Evolutionary conservation across 2,329 filamentous ascomycete genomes (phyloP).

Genomic region (Ophiostoma novo-ulmi): DNA sequence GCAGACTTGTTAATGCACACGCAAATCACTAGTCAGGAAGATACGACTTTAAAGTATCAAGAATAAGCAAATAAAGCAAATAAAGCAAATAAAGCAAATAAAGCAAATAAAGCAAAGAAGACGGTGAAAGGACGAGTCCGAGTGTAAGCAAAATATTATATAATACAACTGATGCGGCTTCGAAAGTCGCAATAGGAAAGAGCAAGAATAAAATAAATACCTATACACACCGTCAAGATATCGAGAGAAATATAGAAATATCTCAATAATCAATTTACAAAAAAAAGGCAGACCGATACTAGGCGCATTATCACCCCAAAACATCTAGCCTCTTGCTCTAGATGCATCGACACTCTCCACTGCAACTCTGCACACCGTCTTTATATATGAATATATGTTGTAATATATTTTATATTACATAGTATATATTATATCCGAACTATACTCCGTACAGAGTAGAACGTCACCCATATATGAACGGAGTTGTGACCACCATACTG

Average conservation of each 20-base stretch:
- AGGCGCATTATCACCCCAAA: not conserved
- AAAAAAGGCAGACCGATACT: not conserved
- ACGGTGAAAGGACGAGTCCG: not conserved
- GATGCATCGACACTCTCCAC: not conserved
- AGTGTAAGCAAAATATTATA: not conserved
- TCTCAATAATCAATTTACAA: too few species aligned
- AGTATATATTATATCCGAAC: not conserved
- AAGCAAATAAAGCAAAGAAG: not conserved
- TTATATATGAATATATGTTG: not conserved
- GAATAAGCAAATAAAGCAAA: too few species aligned
- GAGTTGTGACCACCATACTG: too few species aligned
- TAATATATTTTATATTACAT: not conserved
- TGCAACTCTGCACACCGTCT: conserved; percentile 12
- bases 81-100: too few species aligned
- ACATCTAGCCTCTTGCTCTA: conserved; percentile 1
- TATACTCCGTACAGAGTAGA: too few species aligned
- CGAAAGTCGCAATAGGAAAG: not conserved
- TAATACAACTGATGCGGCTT: too few species aligned
- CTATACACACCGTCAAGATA: not conserved
- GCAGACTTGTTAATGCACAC: not conserved
- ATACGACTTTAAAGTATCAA: not conserved
- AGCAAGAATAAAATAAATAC: not conserved
- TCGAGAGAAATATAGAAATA: too few species aligned
- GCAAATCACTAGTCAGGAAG: not conserved
- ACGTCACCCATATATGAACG: too few species aligned